A percentile compares a stretch with the other conserved stretches of the same genome.
phyloP scores from a whole-genome alignment of 768 basidiomycete genomes.

The Hericium coralloides region DNA sequence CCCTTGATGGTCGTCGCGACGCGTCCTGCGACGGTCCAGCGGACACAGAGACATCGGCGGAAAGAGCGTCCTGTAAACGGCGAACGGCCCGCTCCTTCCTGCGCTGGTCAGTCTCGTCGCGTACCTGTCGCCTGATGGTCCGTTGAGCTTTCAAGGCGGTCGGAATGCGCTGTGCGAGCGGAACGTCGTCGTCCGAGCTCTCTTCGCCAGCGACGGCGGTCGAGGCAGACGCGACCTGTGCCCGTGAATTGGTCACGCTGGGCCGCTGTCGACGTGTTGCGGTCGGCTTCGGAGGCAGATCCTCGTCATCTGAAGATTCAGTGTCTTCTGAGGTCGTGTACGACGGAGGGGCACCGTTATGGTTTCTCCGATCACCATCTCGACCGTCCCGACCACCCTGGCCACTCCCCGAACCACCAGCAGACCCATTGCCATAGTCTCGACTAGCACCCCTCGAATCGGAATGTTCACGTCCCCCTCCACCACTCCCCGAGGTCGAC shows the following conservation, averaged over 20 bases:
- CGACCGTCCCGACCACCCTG: constrained; percentile 20
- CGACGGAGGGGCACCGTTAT: constrained; percentile 22
- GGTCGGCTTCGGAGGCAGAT: constrained; percentile 31
- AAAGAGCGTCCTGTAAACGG: constrained; percentile 2
- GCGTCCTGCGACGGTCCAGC: neutral
- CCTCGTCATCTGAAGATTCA: constrained; percentile 34
- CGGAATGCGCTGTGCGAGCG: constrained; percentile 76
- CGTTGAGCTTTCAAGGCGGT: constrained; percentile 77
- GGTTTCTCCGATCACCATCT: constrained; percentile 32
- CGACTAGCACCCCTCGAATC: constrained; percentile 22
- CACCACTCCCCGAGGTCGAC: constrained; percentile 7
- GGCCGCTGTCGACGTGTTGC: constrained; percentile 13
- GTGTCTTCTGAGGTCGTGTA: constrained; percentile 24
- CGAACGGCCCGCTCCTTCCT: constrained; percentile 24
- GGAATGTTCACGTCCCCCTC: constrained; percentile 13
- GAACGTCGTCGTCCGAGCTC: constrained; percentile 59
- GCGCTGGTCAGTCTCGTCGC: constrained; percentile 56
- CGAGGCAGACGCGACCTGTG: neutral
- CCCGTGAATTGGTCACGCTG: constrained; percentile 4
- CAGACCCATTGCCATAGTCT: constrained; percentile 9
- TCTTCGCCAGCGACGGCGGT: constrained; percentile 12
- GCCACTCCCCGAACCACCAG: constrained; percentile 1
- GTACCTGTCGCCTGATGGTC: constrained; percentile 64
- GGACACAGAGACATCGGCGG: neutral
- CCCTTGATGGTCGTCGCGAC: neutral